Evolutionary conservation across 805 yeast genomes (phyloP).

Genomic region (Wickerhamomyces strasburgensis): DNA sequence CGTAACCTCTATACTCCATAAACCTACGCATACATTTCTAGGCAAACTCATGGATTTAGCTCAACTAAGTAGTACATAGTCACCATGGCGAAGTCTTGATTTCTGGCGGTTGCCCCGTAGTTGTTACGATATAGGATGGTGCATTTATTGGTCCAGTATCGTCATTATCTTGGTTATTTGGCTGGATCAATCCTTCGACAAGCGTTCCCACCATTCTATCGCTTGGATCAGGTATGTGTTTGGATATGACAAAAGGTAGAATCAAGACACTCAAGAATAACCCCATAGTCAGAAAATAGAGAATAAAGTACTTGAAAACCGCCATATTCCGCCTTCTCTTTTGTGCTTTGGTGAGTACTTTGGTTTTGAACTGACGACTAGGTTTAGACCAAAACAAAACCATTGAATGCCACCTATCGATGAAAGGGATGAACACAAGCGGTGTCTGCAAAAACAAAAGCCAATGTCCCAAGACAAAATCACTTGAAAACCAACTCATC

Average conservation of each 20-base stretch:
- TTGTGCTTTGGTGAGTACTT: constrained; percentile 35
- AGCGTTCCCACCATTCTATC: constrained; percentile 20
- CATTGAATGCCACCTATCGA: constrained; percentile 63
- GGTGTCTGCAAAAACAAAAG: constrained; percentile 58
- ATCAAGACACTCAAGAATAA: constrained; percentile 38
- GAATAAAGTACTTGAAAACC: constrained; percentile 39
- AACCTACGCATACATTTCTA: too few relatives aligned
- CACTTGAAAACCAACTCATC: constrained; percentile 63
- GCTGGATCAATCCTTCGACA: constrained; percentile 48
- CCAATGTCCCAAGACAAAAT: constrained; percentile 54
- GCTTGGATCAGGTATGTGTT: constrained; percentile 24
- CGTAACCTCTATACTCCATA: too few relatives aligned
- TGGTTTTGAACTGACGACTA: constrained; percentile 29
- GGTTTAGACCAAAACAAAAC: constrained; percentile 67
- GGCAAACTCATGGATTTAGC: too few relatives aligned
- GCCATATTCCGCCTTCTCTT: constrained; percentile 35
- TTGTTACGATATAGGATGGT: constrained; percentile 38
- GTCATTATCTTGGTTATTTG: constrained; percentile 53
- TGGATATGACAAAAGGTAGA: constrained; percentile 41
- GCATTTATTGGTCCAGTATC: constrained; percentile 63
- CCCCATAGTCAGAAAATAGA: constrained; percentile 39
- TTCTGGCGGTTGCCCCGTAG: constrained; percentile 30
- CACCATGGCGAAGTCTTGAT: constrained; percentile 30
- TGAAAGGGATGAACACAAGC: constrained; percentile 54
- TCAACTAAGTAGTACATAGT: too few relatives aligned